Conservation (phyloP, 331 rosid genomes). For the Ulmus americana region DNA sequence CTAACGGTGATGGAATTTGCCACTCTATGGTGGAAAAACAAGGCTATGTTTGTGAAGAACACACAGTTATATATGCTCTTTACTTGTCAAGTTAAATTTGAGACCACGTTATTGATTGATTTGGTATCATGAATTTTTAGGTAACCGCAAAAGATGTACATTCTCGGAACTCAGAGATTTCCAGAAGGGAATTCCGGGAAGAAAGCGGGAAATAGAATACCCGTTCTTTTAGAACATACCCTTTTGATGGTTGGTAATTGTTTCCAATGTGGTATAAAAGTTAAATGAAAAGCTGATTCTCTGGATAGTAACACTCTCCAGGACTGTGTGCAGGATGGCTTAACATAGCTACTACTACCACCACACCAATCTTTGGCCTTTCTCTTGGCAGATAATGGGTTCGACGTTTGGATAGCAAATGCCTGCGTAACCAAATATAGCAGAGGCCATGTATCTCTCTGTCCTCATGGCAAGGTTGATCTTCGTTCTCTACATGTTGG, state of each 20-base stretch:
- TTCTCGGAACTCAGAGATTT: conserved; percentile 74
- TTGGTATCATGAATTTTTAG: conserved; percentile 27
- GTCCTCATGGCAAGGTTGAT: conserved; percentile 43
- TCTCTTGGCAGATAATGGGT: conserved; percentile 75
- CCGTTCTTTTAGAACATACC: conserved; percentile 82
- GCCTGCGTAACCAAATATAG: conserved; percentile 84
- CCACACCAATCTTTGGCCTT: conserved; percentile 68
- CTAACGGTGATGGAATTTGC: conserved; percentile 49
- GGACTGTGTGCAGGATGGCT: conserved; percentile 58
- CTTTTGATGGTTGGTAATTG: conserved; percentile 59
- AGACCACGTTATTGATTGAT: conserved; percentile 3
- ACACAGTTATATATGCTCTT: conserved; percentile 36
- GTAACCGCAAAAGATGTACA: conserved; percentile 74
- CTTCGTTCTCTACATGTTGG: conserved; percentile 2
- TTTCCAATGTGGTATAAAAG: neutral
- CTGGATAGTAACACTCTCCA: conserved; percentile 7
- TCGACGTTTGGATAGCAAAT: conserved; percentile 83
- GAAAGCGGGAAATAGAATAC: conserved; percentile 31
- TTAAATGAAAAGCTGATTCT: neutral
- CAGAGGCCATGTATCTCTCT: conserved; percentile 47
- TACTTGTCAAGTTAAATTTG: conserved; percentile 11
- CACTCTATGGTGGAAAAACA: conserved; percentile 52
- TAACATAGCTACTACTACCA: conserved; percentile 82
- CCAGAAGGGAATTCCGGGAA: conserved; percentile 32
- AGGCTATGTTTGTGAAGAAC: conserved; percentile 85